phyloP scores from a whole-genome alignment of 306 rosid species.

The Purshia tridentata region DNA sequence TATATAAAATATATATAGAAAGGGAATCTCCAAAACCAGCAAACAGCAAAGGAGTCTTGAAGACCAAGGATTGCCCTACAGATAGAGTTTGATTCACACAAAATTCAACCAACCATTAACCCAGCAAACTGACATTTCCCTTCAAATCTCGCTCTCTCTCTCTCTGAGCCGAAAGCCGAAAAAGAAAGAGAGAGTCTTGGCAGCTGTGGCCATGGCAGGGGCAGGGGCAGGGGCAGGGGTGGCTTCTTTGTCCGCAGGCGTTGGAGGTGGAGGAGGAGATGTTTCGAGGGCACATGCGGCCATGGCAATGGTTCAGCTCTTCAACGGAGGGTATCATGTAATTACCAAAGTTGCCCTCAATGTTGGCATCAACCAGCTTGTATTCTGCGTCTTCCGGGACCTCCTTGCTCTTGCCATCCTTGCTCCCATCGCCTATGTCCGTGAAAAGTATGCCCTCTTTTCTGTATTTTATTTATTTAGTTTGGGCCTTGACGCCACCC shows the following conservation, averaged over 20 bases:
- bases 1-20: not conserved
- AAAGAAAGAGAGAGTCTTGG: conserved; percentile 14
- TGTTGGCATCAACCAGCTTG: conserved; percentile 79
- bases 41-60: not conserved
- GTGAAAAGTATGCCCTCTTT: conserved; percentile 58
- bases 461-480: not conserved
- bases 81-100: conserved; percentile 14
- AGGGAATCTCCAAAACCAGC: not conserved
- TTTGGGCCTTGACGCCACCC: not conserved
- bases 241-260: conserved; percentile 27
- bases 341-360: conserved; percentile 90
- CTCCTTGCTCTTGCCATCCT: conserved; percentile 69
- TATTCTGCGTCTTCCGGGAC: conserved; percentile 78
- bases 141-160: not conserved
- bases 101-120: not conserved
- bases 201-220: conserved; percentile 25
- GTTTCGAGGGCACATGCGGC: conserved; percentile 66
- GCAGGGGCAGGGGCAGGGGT: conserved; percentile 35
- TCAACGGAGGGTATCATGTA: conserved; percentile 89
- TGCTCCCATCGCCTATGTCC: conserved; percentile 67
- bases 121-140: not conserved
- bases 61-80: not conserved
- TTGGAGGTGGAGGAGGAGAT: conserved; percentile 36
- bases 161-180: not conserved
- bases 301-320: conserved; percentile 70